A percentile compares a stretch with the other conserved stretches of the same genome.
Conservation (phyloP, 2,329 filamentous ascomycete genomes). For the Claviceps sp. region DNA sequence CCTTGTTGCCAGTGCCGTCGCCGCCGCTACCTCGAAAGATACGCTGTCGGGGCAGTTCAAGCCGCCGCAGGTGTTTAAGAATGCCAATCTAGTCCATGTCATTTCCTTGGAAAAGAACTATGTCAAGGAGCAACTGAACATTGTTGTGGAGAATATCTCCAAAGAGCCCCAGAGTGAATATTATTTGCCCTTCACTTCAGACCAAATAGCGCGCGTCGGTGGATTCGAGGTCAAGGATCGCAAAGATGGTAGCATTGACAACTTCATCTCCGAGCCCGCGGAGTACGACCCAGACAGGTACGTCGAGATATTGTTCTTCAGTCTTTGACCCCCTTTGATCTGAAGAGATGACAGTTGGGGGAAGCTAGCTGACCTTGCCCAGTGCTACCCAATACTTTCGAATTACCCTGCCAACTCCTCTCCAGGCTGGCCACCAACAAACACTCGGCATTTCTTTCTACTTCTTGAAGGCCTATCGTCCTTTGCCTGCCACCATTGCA, state of each 20-base stretch:
- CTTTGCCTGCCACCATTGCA: conserved; percentile 69
- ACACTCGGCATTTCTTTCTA: conserved; percentile 82
- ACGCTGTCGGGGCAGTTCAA: conserved; percentile 56
- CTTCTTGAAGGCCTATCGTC: conserved; percentile 62
- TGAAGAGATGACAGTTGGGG: background rate
- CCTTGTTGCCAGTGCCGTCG: conserved; percentile 36
- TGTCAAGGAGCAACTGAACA: conserved; percentile 79
- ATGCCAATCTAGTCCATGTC: conserved; percentile 78
- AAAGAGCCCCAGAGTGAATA: conserved; percentile 73
- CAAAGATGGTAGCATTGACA: conserved; percentile 55
- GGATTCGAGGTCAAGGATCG: conserved; percentile 87
- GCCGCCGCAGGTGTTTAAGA: conserved; percentile 85
- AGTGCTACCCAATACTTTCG: conserved; percentile 73
- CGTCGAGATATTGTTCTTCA: conserved; percentile 4
- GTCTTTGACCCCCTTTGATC: background rate
- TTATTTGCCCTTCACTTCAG: conserved; percentile 72
- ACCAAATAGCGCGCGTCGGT: conserved; percentile 64
- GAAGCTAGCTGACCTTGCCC: background rate
- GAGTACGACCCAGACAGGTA: conserved; percentile 50
- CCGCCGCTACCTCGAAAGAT: conserved; percentile 41
- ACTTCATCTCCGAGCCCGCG: conserved; percentile 57
- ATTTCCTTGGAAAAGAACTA: conserved; percentile 92
- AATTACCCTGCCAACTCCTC: conserved; percentile 62
- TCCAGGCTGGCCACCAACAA: conserved; percentile 64
- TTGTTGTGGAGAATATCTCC: conserved; percentile 83